Evolutionary conservation across 2,329 filamentous ascomycete genomes (phyloP), one percentile per base, ranked within the genome.

Genomic region (Paraphoma sp.): DNA sequence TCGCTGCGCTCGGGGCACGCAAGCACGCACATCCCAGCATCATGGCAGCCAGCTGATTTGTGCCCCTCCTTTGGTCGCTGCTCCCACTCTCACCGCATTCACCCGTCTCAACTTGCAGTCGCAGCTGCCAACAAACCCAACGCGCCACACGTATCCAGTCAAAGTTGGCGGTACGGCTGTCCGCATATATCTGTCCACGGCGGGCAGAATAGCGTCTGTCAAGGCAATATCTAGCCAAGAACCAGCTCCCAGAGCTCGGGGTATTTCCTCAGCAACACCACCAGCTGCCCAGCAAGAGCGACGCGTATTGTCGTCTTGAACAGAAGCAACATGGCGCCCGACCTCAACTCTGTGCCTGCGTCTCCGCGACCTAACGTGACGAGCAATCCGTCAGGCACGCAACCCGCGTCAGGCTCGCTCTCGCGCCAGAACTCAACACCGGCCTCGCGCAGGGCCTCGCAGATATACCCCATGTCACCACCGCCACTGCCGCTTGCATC

Each of bases 391-490:
- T 60, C 60, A 28, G 56, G 44, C 48, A 54, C 59, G 11, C 65
- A 64, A 45, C 53, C 63, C 18, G 68, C 76, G 56, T 69, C 74
- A 28, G 61, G 61, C 49, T 60, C 65, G n/a, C 56, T 52, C 40
- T 69, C 67, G 14, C 67, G 63, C 51, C 67, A 67, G 45, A 65
- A 57, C 51, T 70, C 67, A 1, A 63, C 64, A 18, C 57, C 67
- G 40, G 64, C 61, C 14, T 70, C 67, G 12, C 60, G 67, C 45
- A 64, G 67, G 29, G 56, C 78, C 28, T 81, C 80, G 12, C 81
- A 82, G 59, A 72, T 75, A 60, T 75, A 73, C 57, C 72, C 76
- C 51, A 84, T 83, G 81, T 77, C 73, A 29, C 81, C 79, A 59
- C 77, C 78, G 33, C 75, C 78, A 5, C 72, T 79, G 7, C 78